Evolutionary conservation across 441 rosid genomes (phyloP).

Genomic region (Pelargonium myrrhifolium): DNA sequence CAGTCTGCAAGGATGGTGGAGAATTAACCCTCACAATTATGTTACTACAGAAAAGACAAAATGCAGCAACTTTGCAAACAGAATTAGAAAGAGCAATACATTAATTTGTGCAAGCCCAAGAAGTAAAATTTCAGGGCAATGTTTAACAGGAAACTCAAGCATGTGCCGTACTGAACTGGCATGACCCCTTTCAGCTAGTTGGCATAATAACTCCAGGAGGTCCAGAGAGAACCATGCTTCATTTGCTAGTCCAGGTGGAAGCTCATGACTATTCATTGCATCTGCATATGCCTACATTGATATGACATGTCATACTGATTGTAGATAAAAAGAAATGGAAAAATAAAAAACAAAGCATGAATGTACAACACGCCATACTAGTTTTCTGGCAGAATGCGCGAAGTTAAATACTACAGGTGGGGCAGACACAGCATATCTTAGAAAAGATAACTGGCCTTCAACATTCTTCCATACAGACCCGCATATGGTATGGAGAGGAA

Average conservation of each 20-base stretch:
- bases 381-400: slow-evolving; percentile 68
- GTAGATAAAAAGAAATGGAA: slow-evolving; percentile 13
- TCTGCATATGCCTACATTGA: slow-evolving; percentile 60
- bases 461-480: slow-evolving; percentile 77
- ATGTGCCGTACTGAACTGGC: slow-evolving; percentile 51
- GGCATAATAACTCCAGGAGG: slow-evolving; percentile 77
- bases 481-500: slow-evolving; percentile 83
- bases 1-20: slow-evolving; percentile 55
- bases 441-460: slow-evolving; percentile 86
- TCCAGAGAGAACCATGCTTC: slow-evolving; percentile 92
- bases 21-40: slow-evolving; percentile 12
- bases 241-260: slow-evolving; percentile 65
- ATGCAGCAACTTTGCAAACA: not conserved
- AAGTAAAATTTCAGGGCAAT: slow-evolving; percentile 83
- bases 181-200: slow-evolving; percentile 87
- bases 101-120: slow-evolving; percentile 77
- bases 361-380: slow-evolving; percentile 47
- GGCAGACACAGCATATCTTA: slow-evolving; percentile 69
- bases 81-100: slow-evolving; percentile 30
- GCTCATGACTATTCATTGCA: slow-evolving; percentile 56
- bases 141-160: slow-evolving; percentile 78
- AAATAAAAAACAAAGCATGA: slow-evolving; percentile 12
- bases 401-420: slow-evolving; percentile 85
- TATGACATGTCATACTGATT: slow-evolving; percentile 4
- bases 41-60: not conserved